Base-by-base conservation (phyloP, 2,329 filamentous ascomycete species). In the Colletotrichum coccodes region DNA sequence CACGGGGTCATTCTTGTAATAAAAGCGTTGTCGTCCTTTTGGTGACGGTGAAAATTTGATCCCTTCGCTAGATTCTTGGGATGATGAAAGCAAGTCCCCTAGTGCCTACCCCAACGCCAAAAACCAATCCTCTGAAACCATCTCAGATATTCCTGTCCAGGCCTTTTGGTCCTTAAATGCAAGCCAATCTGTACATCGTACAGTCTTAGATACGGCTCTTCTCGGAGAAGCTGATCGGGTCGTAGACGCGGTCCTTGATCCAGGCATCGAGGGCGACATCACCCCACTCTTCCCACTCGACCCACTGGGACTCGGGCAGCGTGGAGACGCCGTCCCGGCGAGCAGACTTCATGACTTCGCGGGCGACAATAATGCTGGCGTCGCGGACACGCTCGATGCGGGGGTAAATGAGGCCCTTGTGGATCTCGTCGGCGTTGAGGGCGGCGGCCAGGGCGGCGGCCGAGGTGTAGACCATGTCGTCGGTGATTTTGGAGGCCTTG, bases 401-500 rank as follows among this genome's bases (percentile, higher is more conserved):
- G 14, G 94, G 96, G 84, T 99, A 98, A 76, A 98, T 91, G 78
- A 97, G 91, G 62, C 94, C 94, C 78, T 91, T 89, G 64, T 91
- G 89, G 75, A 94, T 85, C 84, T 99, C 96, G 71, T 96, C 91
- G 44, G 90, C 86, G 71, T 92, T 94, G 70, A 99, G 87, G 38
- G 92, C 91, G 67, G 90, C 90, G 18, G 94, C 89, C 23, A 98
- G 89, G 5, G 94, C 92, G 46, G 92, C 91, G 32, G 94, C 96
- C 36, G 95, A 95, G 57, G 93, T 94, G 84, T 98, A 98, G 77
- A 99, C 94, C 96, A 99, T 99, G 80, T 92, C 90, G 79, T 98
- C 94, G 6, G 95, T 98, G 73, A 98, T 87, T 74, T 90, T 90
- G 72, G 93, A 91, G 14, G 94, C 89, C 86, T 98, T 97, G 83